Evolutionary conservation across 2,329 filamentous ascomycete genomes (phyloP).

Genomic region (Fusarium protoensiforme): DNA sequence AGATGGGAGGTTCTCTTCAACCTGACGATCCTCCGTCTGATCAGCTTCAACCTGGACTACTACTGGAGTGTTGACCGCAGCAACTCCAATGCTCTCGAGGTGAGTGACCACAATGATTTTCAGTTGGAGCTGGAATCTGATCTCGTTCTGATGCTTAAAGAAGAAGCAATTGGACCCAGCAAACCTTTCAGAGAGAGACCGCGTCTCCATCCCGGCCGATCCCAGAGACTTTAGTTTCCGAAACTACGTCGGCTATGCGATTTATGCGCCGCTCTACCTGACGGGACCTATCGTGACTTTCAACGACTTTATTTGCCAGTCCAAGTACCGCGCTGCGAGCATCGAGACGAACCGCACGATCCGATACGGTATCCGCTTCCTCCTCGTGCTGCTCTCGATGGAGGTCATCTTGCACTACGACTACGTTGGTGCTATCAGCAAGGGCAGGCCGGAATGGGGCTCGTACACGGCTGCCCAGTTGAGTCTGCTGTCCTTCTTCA

Average conservation of each 20-base stretch:
- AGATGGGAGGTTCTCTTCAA: constrained; percentile 99
- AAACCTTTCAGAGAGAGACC: constrained; percentile 88
- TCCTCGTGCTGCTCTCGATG: constrained; percentile 85
- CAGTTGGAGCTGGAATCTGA: constrained; percentile 8
- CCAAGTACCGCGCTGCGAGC: constrained; percentile 76
- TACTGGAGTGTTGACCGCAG: constrained; percentile 85
- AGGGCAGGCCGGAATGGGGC: constrained; percentile 81
- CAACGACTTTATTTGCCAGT: constrained; percentile 95
- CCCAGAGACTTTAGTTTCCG: constrained; percentile 79
- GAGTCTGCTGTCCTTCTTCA: constrained; percentile 92
- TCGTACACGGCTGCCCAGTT: constrained; percentile 89
- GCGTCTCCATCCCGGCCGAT: constrained; percentile 80
- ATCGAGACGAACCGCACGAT: constrained; percentile 77
- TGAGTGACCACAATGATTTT: constrained; percentile 59
- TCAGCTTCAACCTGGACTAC: constrained; percentile 97
- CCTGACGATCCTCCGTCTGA: constrained; percentile 88
- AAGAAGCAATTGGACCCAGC: constrained; percentile 96
- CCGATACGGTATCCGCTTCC: constrained; percentile 86
- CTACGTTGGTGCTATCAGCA: constrained; percentile 93
- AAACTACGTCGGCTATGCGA: constrained; percentile 88
- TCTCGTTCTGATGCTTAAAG: constrained; percentile 76
- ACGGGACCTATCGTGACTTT: constrained; percentile 95
- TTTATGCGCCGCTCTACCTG: constrained; percentile 94
- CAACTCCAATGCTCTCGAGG: constrained; percentile 79
- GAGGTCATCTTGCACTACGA: constrained; percentile 91